Percentiles rank a stretch among this genome's conserved stretches.
Conservation (phyloP, 2,329 filamentous ascomycete genomes). For the Arthrinium puccinioides region DNA sequence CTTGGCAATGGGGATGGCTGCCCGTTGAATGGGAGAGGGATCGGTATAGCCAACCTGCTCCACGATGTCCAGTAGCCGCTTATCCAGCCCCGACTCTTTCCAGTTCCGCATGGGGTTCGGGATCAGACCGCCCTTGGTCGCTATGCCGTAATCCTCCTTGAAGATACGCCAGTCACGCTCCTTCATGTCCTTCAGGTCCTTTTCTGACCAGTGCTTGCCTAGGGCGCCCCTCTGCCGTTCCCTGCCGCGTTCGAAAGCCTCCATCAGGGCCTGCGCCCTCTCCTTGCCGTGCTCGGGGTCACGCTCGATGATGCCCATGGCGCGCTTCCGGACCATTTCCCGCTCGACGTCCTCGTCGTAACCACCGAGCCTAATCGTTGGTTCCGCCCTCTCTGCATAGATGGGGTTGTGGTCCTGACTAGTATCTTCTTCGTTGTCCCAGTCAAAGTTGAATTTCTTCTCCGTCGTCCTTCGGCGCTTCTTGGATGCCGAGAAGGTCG, state of each 20-base stretch:
- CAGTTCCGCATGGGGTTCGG: constrained; percentile 96
- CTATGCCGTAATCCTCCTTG: constrained; percentile 98
- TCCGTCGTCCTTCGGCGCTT: constrained; percentile 89
- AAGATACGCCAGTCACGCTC: constrained; percentile 99
- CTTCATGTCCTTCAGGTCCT: constrained; percentile 86
- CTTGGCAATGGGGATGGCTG: constrained; percentile 89
- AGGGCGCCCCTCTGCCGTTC: constrained; percentile 67
- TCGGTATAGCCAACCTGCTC: constrained; percentile 83
- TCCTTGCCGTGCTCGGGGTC: constrained; percentile 70
- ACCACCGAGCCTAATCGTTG: constrained; percentile 35
- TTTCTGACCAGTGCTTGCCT: constrained; percentile 94
- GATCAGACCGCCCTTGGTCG: constrained; percentile 84
- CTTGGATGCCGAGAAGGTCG: constrained; percentile 89
- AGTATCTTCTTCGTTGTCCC: constrained; percentile 93
- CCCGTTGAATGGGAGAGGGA: constrained; percentile 84
- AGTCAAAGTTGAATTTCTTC: constrained; percentile 98
- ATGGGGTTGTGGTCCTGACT: constrained; percentile 75
- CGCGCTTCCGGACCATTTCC: constrained; percentile 47
- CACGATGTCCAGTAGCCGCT: constrained; percentile 72
- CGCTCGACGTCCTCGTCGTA: constrained; percentile 49
- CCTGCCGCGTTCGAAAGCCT: constrained; percentile 73
- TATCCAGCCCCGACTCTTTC: constrained; percentile 76
- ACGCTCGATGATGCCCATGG: constrained; percentile 63
- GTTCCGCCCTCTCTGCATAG: constrained; percentile 64
- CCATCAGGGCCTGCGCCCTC: constrained; percentile 72